Base-by-base conservation (phyloP, 352 stramenopile species). In the Phytophthora sp. region DNA sequence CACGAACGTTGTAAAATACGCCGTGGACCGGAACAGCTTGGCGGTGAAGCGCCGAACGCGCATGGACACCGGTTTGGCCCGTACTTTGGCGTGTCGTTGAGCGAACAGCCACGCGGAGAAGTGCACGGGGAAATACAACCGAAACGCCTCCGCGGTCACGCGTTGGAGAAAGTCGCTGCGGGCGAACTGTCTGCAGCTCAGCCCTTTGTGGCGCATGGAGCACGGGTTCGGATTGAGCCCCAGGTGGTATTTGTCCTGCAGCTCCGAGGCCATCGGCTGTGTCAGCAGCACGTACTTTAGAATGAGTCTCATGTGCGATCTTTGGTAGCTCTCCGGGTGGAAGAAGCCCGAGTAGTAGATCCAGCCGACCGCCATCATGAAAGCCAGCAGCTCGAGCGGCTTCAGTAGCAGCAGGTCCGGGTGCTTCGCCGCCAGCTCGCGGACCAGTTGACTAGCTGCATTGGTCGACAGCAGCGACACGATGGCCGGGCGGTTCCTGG, bases 311-410 rank as follows among this genome's bases (percentile, higher is more conserved):
- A 90, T 63, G 58, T 90, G 79, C 1, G 76, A 76, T 4, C 64
- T 66, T 20, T 83, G 67, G 58, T 86, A 90, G 44, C 74, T 83
- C 9, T 87, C 77, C 2, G 79, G 82, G 35, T 85, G 63, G 62
- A 89, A 87, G 35, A 88, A 77, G 2, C 55, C 70, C 7, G 82
- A 86, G 59, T 76, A 82, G 55, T 84, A 77, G 63, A 88, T 87
- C 81, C 79, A 91, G 2, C 75, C 82, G 7, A 76, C 64, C 2
- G 73, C 67, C 23, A 59, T 54, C 63, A 88, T 76, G 62, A 88
- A 91, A 31, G 70, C 60, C 3, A 72, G 57, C 28, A 89, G 69
- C 48, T 89, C 79, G 6, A 84, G 41, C 8, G 71, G 62, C 13
- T 79, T 61, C 3, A 87, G 46, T 8, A 61, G 11, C 1, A 42